Conservation (phyloP, 2,329 filamentous ascomycete species). For the Gremmenia infestans region DNA sequence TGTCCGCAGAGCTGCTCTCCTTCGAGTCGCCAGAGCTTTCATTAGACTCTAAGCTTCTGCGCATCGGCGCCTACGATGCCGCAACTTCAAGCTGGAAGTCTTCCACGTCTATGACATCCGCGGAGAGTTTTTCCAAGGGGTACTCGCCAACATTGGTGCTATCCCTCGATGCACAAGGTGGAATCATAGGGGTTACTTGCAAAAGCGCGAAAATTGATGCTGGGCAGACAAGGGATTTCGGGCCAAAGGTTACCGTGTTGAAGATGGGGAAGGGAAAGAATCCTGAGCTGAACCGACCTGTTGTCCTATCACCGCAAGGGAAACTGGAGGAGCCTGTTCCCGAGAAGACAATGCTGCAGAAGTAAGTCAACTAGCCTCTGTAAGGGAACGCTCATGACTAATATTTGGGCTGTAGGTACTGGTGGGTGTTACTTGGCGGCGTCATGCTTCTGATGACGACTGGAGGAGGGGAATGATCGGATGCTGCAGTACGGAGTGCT, state of each 20-base stretch:
- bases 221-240: conserved; percentile 60
- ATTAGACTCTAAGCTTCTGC: conserved; percentile 42
- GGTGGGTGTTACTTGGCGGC: conserved; percentile 55
- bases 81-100: conserved; percentile 44
- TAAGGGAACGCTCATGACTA: not conserved
- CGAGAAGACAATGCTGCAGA: conserved; percentile 63
- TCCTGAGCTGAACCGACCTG: conserved; percentile 58
- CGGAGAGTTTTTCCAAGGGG: conserved; percentile 56
- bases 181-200: conserved; percentile 45
- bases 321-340: conserved; percentile 49
- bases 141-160: conserved; percentile 54
- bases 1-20: conserved; percentile 42
- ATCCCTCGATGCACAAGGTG: conserved; percentile 41
- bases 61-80: conserved; percentile 53
- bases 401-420: conserved; percentile 40
- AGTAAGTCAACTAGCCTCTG: conserved; percentile 44
- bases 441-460: conserved; percentile 50
- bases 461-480: conserved; percentile 46
- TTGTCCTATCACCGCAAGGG: conserved; percentile 56
- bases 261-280: conserved; percentile 45
- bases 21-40: conserved; percentile 54
- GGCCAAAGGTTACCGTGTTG: conserved; percentile 51
- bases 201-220: conserved; percentile 58
- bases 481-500: conserved; percentile 18
- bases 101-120: conserved; percentile 50